Evolutionary conservation across 345 rosid genomes (phyloP), one percentile per base, ranked within the genome.

Genomic region (Citrus reticulata): DNA sequence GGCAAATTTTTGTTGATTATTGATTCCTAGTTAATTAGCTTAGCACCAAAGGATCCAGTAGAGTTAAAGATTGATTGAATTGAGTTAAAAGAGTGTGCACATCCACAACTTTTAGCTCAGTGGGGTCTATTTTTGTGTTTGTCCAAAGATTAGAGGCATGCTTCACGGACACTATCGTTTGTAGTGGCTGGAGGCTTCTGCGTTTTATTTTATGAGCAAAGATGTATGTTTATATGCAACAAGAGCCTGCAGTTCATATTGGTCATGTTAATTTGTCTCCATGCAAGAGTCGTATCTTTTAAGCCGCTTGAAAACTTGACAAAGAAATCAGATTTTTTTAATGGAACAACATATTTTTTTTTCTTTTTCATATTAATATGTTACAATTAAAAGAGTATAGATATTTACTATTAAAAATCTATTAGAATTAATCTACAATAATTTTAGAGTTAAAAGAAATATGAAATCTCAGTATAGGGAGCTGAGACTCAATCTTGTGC

Each of bases 71-170:
- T 46, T 11, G 51, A 46, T 60, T 9, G 16, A 70, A 9, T 37
- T n/a, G 51, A 46, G 17, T 13, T 46, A 46, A 25, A 9, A 42
- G 30, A 54, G 20, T 25, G 29, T 70, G 32, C 68, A 64, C 32
- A 19, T 16, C 22, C 51, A 54, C 58, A 64, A 64, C 39, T 29
- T 64, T 46, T 64, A 5, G 68, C n/a, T 30, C 34, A 51, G 75
- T 72, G 75, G 75, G 75, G 75, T 55, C n/a, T 54, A 2, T 11
- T 34, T 72, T 55, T 72, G 30, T 5, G 49, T 71, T 54, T 37
- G 77, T 73, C 77, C 35, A 73, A 35, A 60, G 34, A 60, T 58
- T 3, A 35, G 54, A 73, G 68, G 67, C 77, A 73, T 58, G 54
- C 66, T 73, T 58, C 66, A 59, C 66, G 66, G 64, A 9, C 30